These are phyloP conservation scores for Dispira simplex DNA, from an alignment of 192 early-diverging fungal genomes.

Conservation along the genomic window DNA sequence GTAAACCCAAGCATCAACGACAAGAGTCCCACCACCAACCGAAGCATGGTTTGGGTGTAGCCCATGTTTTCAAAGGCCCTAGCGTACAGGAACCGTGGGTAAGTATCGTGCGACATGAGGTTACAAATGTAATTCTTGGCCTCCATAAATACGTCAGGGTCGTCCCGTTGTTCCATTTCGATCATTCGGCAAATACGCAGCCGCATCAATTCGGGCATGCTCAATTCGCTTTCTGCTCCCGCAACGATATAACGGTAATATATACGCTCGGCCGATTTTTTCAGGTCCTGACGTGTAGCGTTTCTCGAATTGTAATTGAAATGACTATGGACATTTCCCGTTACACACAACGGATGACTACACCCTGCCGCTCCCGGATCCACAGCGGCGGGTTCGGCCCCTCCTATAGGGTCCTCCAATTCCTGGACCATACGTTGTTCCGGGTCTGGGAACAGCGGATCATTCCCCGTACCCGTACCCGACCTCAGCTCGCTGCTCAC, in stretches of 20 bases:
- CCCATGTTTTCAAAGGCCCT: constrained; percentile 40
- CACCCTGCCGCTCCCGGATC: background rate
- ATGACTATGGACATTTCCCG: background rate
- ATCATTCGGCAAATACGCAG: constrained; percentile 13
- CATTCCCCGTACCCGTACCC: background rate
- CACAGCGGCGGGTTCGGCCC: too few species aligned
- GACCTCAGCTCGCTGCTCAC: background rate
- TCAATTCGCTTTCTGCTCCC: constrained; percentile 30
- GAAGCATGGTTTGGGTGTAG: constrained; percentile 24
- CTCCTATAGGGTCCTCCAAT: too few species aligned
- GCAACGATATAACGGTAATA: constrained; percentile 34
- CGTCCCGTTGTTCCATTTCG: constrained; percentile 19
- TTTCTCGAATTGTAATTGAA: constrained; percentile 3
- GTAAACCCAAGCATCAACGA: constrained; percentile 34
- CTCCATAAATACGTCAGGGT: constrained; percentile 34
- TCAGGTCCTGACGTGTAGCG: constrained; percentile 30
- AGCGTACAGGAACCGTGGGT: constrained; percentile 35
- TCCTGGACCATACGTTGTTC: too few species aligned
- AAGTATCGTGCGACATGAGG: constrained; percentile 31
- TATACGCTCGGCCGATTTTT: constrained; percentile 34
- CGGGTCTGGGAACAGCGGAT: background rate
- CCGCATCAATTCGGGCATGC: constrained; percentile 23
- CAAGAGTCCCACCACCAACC: constrained; percentile 28
- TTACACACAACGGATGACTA: background rate
- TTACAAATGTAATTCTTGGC: constrained; percentile 36